A percentile compares a stretch with the other conserved stretches of the same genome.
Evolutionary conservation across 352 stramenopile genomes (phyloP).

Genomic region (Pythium biforme): DNA sequence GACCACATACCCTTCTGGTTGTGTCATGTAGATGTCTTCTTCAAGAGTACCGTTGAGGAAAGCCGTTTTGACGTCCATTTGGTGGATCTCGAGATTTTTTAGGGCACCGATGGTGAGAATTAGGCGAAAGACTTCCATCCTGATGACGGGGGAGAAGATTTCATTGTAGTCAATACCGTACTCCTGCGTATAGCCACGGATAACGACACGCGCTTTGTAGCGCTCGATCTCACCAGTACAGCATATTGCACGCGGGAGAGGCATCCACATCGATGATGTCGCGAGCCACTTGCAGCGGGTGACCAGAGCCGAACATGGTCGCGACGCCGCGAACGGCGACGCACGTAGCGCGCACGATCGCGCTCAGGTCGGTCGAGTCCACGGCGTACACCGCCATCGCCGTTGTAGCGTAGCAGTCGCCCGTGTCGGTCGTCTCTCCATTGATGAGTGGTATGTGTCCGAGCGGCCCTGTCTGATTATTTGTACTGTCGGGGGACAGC

Average conservation of each 20-base stretch:
- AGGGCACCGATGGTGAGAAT: not conserved
- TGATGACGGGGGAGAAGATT: constrained; percentile 5
- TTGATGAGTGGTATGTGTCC: not conserved
- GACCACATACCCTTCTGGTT: not conserved
- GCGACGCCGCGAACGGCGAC: constrained; percentile 13
- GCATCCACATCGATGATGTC: constrained; percentile 6
- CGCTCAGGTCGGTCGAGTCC: constrained; percentile 5
- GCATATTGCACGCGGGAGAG: not conserved
- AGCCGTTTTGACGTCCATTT: constrained; percentile 8
- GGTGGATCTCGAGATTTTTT: not conserved
- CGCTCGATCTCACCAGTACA: constrained; percentile 15
- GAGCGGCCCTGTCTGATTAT: not conserved
- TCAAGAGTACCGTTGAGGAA: constrained; percentile 5
- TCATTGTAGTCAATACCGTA: constrained; percentile 16
- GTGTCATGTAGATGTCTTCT: constrained; percentile 1
- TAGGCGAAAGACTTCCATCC: constrained; percentile 8
- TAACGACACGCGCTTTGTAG: constrained; percentile 11
- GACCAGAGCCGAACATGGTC: not conserved
- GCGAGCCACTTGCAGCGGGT: not conserved
- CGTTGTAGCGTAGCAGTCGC: not conserved
- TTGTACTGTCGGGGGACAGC: not conserved
- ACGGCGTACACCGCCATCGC: constrained; percentile 7
- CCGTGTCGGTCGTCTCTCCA: not conserved
- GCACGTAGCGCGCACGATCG: constrained; percentile 1
- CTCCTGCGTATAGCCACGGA: constrained; percentile 1